Base-by-base conservation (phyloP, 2,329 filamentous ascomycete species). In the Chalara sp. region DNA sequence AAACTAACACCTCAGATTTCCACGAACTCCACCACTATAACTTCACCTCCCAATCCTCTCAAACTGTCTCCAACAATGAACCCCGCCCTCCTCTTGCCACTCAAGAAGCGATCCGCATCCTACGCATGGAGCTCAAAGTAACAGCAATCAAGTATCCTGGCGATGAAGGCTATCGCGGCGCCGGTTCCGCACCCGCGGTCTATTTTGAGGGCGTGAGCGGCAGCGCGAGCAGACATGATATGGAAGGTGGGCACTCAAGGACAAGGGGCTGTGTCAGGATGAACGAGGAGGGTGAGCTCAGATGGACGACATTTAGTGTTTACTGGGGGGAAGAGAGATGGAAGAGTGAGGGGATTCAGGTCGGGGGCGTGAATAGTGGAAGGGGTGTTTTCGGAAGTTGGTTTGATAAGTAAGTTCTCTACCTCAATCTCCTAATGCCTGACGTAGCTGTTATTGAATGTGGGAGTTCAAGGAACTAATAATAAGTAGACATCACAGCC, bases 11-110 rank as follows among this genome's bases (percentile, higher is more conserved):
- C 21, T 65, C 80, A 54, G 85, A 89, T 64, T 89, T 86, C 63
- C 80, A 77, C 58, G 86, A 90, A 63, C 80, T 91, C 35, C 86
- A 83, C 64, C 69, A 70, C 21, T 89, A 83, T 71, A 91, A 91
- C 63, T 89, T 89, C 61, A 70, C 69, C 1, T 67, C 66, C 6
- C 66, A 21, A 21, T 21, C 21, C 21, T 21, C 21, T 72, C 6
- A 64, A 70, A 8, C 65, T 72, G 1, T 69, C 68, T 1, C 65
- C 59, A 42, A 68, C 21, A 21, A 67, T 57, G 70, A 67, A 49
- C 78, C 71, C 2, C 74, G 79, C 0, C 70, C 67, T 1, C 73
- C 82, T 0, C 74, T 88, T 37, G 70, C 79, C 32, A 78, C 74
- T 0, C 76, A 78, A 53, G 85, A 90, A 70, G 86, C 83, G 1